Evolutionary conservation across 1,139 yeast species (phyloP), one percentile per base, ranked within the genome.

Genomic region (Debaryomyces robertsiae): DNA sequence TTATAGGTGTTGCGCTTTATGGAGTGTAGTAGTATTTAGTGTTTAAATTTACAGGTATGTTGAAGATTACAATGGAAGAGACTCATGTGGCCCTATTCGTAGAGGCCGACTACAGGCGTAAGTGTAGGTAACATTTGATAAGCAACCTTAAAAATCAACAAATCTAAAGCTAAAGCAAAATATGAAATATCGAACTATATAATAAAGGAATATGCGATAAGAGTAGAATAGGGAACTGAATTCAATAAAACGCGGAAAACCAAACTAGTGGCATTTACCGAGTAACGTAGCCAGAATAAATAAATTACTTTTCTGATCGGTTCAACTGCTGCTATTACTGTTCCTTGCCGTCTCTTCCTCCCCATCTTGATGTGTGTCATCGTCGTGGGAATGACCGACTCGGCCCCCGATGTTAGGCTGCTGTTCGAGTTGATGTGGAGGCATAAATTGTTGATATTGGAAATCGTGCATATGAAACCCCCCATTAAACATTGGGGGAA

Each of bases 401-500:
- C 23, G 32, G 19, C 18, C 30, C 9, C 18, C 27, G 31, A 29
- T 30, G 13, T 13, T 15, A 5, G 11, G 16, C 18, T 23, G 41
- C 24, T 11, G 37, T 19, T 27, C 27, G 25, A 16, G 38, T 13
- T 35, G 30, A 6, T 28, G 36, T 9, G 36, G 36, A 9, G 49
- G 51, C n/a, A 43, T 31, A 14, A 41, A 45, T 29, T 43, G 51
- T 23, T 41, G 46, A 29, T 46, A 46, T 22, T 38, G 29, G 33
- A 44, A 30, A 23, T 40, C 47, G 23, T 47, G 42, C 14, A 39
- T 40, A 9, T 46, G 48, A 30, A 38, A 48, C 6, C 41, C 45
- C 27, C 48, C 44, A 28, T 39, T 39, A 24, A 46, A 46, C 35
- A 40, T 37, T 5, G 51, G 47, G 3, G 49, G 51, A 7, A 47